Base-by-base conservation (phyloP, 2,329 filamentous ascomycete species). In the Ophiocordyceps robertsii region DNA sequence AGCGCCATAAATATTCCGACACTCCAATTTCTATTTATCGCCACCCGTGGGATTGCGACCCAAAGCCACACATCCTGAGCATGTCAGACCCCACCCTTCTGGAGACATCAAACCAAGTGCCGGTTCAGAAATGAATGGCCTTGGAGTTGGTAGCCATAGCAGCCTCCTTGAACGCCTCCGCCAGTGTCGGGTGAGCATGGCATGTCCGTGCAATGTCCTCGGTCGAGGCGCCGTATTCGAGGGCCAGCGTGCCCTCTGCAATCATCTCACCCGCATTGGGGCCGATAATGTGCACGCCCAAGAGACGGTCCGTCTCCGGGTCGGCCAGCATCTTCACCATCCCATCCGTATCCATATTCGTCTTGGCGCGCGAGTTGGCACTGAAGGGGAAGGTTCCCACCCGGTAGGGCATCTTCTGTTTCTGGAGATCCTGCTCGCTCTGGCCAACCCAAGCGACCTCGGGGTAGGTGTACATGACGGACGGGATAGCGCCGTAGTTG, bases 141-240 rank as follows among this genome's bases (percentile, higher is more conserved):
- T 95, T 92, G 57, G 81, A 78, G 70, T 94, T 88, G 40, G 90
- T 95, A 48, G 87, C 85, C 92, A 98, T 96, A 54, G 92, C 92
- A 57, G 92, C 92, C 77, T 98, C 92, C 76, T 98, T 98, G 77
- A 98, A 96, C 37, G 92, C 92, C 72, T 98, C 92, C 21, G 90
- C 81, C 46, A 98, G 75, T 41, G 89, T 95, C 44, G 92, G 92
- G 69, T 98, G 92, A 43, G 92, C 92, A 68, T 98, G 92, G 67
- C 86, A 92, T 50, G 92, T 96, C 59, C 92, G 79, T 47, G 83
- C 88, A 60, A 95, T 86, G 65, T 95, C 92, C 70, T 98, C 92
- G 56, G 80, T 89, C 51, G 84, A 92, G 29, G 92, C 92, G 51
- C 92, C 92, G 59, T 98, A 98, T 71, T 98, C 92, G 40, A 98